Percentiles rank a stretch among this genome's conserved stretches.
phyloP scores from a whole-genome alignment of 2,329 filamentous ascomycete genomes.

The Sclerotinia sclerotiorum region DNA sequence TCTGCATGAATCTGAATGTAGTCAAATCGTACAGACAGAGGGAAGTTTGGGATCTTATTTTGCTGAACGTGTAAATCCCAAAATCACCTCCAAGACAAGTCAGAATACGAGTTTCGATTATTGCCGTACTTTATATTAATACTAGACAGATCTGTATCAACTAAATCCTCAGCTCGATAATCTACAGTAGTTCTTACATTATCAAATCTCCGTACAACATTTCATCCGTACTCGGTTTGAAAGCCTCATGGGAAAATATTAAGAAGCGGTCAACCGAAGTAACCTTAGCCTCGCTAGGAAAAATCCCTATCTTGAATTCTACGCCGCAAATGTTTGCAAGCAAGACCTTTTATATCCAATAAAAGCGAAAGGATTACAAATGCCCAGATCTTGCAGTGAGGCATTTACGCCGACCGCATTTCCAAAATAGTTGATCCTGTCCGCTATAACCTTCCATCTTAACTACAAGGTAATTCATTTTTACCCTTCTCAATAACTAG shows the following conservation, averaged over 20 bases:
- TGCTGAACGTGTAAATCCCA: not conserved
- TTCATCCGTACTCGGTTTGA: slow-evolving; percentile 9
- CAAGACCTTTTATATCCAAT: not conserved
- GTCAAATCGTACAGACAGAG: slow-evolving; percentile 15
- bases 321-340: not conserved
- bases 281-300: not conserved
- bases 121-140: not conserved
- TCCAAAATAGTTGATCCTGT: not conserved
- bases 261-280: slow-evolving; percentile 4
- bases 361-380: not conserved
- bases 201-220: not conserved
- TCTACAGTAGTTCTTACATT: slow-evolving; percentile 8
- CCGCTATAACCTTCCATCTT: not conserved
- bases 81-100: not conserved
- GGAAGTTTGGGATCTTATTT: not conserved
- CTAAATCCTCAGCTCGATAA: not conserved
- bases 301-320: not conserved
- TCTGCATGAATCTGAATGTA: slow-evolving; percentile 18
- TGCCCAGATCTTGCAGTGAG: not conserved
- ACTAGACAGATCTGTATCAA: not conserved
- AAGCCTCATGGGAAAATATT: not conserved
- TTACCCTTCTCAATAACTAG: too few species aligned
- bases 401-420: slow-evolving; percentile 1
- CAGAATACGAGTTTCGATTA: not conserved
- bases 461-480: not conserved